Conservation (phyloP, 345 rosid genomes). For the Triadica sebifera region DNA sequence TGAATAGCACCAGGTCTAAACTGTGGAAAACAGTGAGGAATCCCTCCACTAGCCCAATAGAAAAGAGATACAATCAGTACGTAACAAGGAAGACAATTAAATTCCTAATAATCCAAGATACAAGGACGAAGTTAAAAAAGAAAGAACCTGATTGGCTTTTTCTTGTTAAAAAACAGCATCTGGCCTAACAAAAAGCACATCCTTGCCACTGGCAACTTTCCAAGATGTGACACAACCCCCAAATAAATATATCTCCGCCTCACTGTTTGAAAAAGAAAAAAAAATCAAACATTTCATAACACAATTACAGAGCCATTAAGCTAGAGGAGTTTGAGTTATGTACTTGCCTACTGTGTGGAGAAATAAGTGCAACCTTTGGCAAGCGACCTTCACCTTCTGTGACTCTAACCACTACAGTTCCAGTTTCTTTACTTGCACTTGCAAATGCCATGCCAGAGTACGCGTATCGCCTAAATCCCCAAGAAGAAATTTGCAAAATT, state of each 20-base stretch:
- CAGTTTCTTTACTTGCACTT: slow-evolving; percentile 20
- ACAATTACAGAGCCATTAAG: neutral
- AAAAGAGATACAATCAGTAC: slow-evolving; percentile 18
- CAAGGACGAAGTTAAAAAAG: neutral
- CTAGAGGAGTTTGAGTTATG: neutral
- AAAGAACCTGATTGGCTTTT: slow-evolving; percentile 73
- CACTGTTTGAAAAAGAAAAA: slow-evolving; percentile 36
- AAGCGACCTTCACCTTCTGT: slow-evolving; percentile 86
- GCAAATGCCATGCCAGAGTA: slow-evolving; percentile 58
- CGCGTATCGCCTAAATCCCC: slow-evolving; percentile 21
- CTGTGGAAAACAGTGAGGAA: slow-evolving; percentile 98
- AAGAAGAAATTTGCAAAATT: too few species aligned
- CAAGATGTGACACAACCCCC: slow-evolving; percentile 93
- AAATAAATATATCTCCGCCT: slow-evolving; percentile 82
- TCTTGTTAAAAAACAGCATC: slow-evolving; percentile 95
- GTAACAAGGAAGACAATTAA: neutral
- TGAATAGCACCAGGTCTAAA: slow-evolving; percentile 89
- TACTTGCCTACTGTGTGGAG: slow-evolving; percentile 61
- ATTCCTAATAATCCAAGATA: neutral
- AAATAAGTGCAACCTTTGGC: slow-evolving; percentile 75
- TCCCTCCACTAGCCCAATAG: slow-evolving; percentile 63
- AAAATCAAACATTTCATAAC: neutral
- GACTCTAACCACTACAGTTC: slow-evolving; percentile 47
- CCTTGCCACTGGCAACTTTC: slow-evolving; percentile 70
- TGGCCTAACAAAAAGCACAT: slow-evolving; percentile 86